Evolutionary conservation across 805 yeast genomes (phyloP), one percentile per base, ranked within the genome.

Genomic region (Aciculoconidium aculeatum): DNA sequence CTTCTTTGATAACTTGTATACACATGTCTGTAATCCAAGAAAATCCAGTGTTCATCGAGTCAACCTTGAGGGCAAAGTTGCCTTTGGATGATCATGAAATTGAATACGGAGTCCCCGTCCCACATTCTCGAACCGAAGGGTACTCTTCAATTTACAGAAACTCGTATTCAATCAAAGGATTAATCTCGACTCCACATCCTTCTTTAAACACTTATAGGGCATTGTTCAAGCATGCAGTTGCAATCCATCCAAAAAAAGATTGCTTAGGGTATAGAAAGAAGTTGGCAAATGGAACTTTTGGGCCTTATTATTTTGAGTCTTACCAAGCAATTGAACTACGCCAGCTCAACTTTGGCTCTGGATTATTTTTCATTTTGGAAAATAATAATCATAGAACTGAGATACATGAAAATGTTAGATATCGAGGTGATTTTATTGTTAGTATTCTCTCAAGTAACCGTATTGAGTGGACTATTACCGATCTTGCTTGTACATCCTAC

Each of bases 391-490:
- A 34, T 39, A 47, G 45, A 21, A 43, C 51, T 11, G 45, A 37
- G 10, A 34, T 43, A 13, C 60, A 55, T 31, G 32, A 29, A 7
- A 51, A 51, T 25, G 49, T 61, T 27, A 30, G 23, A n/a, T 34
- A 39, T 17, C 23, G 29, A 5, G 34, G 34, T 11, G 42, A 41
- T 13, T 78, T 76, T 41, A 57, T 77, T 21, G 67, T 78, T 25
- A 61, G 80, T 1, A 43, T 80, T 11, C 71, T 72, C 49, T 67
- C 80, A 14, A 61, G 66, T 11, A 80, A 80, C 48, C 61, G 75
- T 27, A 61, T 70, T 6, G 84, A 81, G 53, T 82, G 92, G 92
- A 63, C 68, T 17, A 49, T 80, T 11, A 53, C 81, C 16, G 92
- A 82, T 54, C 51, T 80, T 43, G 87, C 86, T 1, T 74, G 82